These are phyloP conservation scores for Podospora sp. DNA, from an alignment of 495 filamentous ascomycete species.

Conservation along the genomic window DNA sequence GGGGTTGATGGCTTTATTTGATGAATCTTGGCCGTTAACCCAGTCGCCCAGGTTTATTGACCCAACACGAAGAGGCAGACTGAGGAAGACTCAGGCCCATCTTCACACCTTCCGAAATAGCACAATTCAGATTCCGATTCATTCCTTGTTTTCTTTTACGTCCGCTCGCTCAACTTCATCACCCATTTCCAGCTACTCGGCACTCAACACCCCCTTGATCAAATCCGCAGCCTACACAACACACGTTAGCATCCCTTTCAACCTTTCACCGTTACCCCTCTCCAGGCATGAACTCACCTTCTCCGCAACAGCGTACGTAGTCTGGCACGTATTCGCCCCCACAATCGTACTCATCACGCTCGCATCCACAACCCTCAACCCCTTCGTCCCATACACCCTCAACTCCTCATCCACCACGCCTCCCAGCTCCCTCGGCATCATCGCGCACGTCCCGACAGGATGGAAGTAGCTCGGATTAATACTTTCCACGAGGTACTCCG, in stretches of 20 bases:
- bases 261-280: not conserved
- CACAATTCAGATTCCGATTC: too few relatives aligned
- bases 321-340: slow-evolving; percentile 48
- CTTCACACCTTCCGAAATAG: too few relatives aligned
- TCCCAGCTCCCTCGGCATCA: slow-evolving; percentile 57
- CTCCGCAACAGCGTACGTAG: slow-evolving; percentile 48
- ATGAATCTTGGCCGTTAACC: too few relatives aligned
- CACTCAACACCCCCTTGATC: not conserved
- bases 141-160: too few relatives aligned
- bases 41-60: too few relatives aligned
- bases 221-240: not conserved
- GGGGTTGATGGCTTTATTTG: too few relatives aligned
- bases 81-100: too few relatives aligned
- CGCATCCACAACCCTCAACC: slow-evolving; percentile 48
- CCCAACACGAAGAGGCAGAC: too few relatives aligned
- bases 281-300: slow-evolving; percentile 31
- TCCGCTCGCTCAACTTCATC: too few relatives aligned
- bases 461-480: slow-evolving; percentile 47
- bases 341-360: slow-evolving; percentile 44
- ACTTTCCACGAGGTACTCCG: slow-evolving; percentile 33
- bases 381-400: slow-evolving; percentile 44
- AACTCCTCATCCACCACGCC: slow-evolving; percentile 53
- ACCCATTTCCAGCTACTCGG: too few relatives aligned
- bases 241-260: not conserved
- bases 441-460: slow-evolving; percentile 43